phyloP scores from a whole-genome alignment of 805 yeast genomes.

The Suhomyces tanzawaensis region DNA sequence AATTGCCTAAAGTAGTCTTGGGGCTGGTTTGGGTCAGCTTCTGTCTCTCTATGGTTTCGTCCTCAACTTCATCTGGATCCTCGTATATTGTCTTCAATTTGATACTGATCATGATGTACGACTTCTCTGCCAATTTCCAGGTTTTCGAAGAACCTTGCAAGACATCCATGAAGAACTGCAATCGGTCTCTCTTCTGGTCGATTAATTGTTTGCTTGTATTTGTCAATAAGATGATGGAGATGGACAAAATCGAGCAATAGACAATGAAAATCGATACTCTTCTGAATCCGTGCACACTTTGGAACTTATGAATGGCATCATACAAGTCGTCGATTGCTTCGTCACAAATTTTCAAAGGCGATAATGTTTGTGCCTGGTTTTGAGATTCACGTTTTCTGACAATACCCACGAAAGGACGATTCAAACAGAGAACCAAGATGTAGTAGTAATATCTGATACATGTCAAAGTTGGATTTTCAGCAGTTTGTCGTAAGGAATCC shows the following conservation, averaged over 20 bases:
- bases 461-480: conserved; percentile 53
- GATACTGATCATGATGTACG: conserved; percentile 38
- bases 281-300: conserved; percentile 37
- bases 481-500: conserved; percentile 35
- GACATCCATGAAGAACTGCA: conserved; percentile 40
- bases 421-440: conserved; percentile 55
- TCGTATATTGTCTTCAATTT: conserved; percentile 24
- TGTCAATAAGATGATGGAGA: conserved; percentile 40
- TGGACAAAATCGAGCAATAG: conserved; percentile 46
- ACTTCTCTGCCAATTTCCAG: conserved; percentile 48
- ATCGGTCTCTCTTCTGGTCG: conserved; percentile 24
- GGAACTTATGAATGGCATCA: conserved; percentile 36
- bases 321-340: conserved; percentile 43
- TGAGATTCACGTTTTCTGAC: conserved; percentile 9
- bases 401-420: conserved; percentile 56
- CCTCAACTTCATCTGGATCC: background rate
- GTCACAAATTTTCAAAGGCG: conserved; percentile 35
- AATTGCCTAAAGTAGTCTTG: background rate
- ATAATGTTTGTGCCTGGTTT: conserved; percentile 14
- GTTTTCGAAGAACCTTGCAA: conserved; percentile 42
- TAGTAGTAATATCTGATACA: conserved; percentile 58
- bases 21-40: background rate
- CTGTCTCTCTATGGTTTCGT: background rate
- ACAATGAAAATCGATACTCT: conserved; percentile 47
- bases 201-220: conserved; percentile 26